These are phyloP conservation scores for Alternaria longipes DNA, from an alignment of 2,329 filamentous ascomycete species.

Conservation along the genomic window DNA sequence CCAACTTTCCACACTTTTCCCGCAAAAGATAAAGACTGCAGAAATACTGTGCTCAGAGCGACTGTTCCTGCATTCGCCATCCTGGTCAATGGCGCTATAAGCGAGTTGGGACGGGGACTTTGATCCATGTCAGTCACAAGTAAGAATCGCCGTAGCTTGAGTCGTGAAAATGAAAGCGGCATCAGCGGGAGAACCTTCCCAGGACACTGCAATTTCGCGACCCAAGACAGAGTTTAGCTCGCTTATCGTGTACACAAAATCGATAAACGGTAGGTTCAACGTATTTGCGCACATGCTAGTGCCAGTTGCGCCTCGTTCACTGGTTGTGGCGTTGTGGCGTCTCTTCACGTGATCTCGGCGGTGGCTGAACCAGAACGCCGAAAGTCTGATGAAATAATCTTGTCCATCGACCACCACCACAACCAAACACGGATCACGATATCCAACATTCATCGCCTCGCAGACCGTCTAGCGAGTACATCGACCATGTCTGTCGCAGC, in stretches of 20 bases:
- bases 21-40: neutral
- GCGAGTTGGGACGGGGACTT: slow-evolving; percentile 8
- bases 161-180: slow-evolving; percentile 3
- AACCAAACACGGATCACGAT: slow-evolving; percentile 3
- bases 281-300: neutral
- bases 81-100: slow-evolving; percentile 1
- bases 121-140: neutral
- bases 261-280: neutral
- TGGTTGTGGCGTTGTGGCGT: neutral
- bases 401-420: slow-evolving; percentile 9
- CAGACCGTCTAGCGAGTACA: slow-evolving; percentile 1
- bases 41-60: slow-evolving; percentile 1
- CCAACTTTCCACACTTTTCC: neutral
- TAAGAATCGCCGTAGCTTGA: neutral
- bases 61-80: slow-evolving; percentile 15
- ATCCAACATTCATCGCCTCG: slow-evolving; percentile 7
- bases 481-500: slow-evolving; percentile 60
- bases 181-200: neutral
- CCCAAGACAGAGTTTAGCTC: neutral
- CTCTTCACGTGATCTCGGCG: slow-evolving; percentile 20
- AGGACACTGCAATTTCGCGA: neutral
- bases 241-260: neutral
- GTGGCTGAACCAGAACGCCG: slow-evolving; percentile 13
- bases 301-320: neutral
- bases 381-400: slow-evolving; percentile 21